Evolutionary conservation across 1,284 basidiomycete species (phyloP).

Genomic region (Tilletia horrida): DNA sequence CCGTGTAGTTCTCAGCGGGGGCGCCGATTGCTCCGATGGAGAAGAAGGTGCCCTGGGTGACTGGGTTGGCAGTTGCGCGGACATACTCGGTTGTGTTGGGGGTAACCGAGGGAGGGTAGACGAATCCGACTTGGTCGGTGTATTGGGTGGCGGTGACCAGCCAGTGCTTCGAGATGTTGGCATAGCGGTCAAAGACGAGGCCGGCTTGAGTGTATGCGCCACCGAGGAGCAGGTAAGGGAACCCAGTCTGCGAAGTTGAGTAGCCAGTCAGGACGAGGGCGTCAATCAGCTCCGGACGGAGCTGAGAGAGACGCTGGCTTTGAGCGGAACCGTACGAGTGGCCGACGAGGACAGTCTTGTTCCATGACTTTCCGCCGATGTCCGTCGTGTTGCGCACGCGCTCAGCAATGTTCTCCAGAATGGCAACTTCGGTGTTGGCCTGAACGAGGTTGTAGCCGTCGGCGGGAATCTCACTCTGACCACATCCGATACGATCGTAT

Average conservation of each 20-base stretch:
- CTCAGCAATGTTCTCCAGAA: conserved; percentile 21
- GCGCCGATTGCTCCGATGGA: conserved; percentile 21
- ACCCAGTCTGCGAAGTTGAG: conserved; percentile 20
- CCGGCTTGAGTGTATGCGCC: conserved; percentile 22
- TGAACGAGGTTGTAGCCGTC: conserved; percentile 25
- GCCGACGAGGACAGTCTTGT: conserved; percentile 23
- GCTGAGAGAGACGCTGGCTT: conserved; percentile 11
- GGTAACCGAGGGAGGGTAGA: conserved; percentile 21
- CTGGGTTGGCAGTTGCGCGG: conserved; percentile 22
- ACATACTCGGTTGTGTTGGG: conserved; percentile 5
- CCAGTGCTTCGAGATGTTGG: conserved; percentile 14
- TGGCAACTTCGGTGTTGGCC: conserved; percentile 25
- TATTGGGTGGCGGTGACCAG: conserved; percentile 24
- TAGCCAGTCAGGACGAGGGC: conserved; percentile 27
- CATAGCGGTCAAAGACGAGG: conserved; percentile 19
- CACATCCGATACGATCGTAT: conserved; percentile 27
- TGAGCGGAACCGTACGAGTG: conserved; percentile 29
- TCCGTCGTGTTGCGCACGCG: conserved; percentile 20
- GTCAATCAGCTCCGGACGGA: conserved; percentile 24
- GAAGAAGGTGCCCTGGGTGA: conserved; percentile 27
- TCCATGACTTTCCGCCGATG: conserved; percentile 23
- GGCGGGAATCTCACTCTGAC: conserved; percentile 22
- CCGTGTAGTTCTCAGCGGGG: conserved; percentile 20
- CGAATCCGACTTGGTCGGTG: conserved; percentile 21
- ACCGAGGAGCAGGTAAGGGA: conserved; percentile 19